Base-by-base conservation (phyloP, 768 basidiomycete species). In the Phaeolepiota aurea region DNA sequence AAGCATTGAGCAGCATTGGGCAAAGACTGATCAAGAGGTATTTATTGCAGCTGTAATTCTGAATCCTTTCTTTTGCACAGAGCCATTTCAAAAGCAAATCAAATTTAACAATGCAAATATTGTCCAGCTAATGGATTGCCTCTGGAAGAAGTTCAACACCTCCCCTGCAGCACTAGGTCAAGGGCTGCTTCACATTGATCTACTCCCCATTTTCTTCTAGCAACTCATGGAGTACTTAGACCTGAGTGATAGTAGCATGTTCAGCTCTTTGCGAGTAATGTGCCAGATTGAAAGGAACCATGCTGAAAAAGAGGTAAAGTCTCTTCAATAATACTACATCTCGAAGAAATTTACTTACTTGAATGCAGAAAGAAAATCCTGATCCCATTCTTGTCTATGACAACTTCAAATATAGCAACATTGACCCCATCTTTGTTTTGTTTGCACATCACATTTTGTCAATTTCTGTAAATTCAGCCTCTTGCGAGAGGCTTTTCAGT, bases 1-100 rank as follows among this genome's bases (percentile, higher is more conserved):
- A 1, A 63, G 60, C 33, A 46, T 67, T 14, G 62, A 69, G 38
- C 40, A 47, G 20, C 54, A 54, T 1, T 66, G 65, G 65, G 44
- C 37, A 5, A 53, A 50, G 20, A 37, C 54, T 5, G 62, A 67
- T 44, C 63, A 65, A 38, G 61, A 62, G 20, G 36, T 56, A 1
- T 61, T 62, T 41, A 63, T 68, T 36, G 48, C 55, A 0, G 54
- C 59, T 1, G 46, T 62, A 0, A 35, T 68, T 30, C 41, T 66
- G 13, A 66, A 69, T 44, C 65, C 63, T 0, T 53, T 45, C 37
- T 42, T 51, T 14, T 43, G 38, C n/a, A 23, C 30, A 39, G 5
- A 15, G 12, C 4, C 37, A 32, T 2, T 39, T 46, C n/a, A 50
- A n/a, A 7, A n/a, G 4, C 41, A 40, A 19, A 20, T 41, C 20